A percentile compares a stretch with the other conserved stretches of the same genome.
Evolutionary conservation across 345 rosid species (phyloP).

Genomic region (Aethionema arabicum): DNA sequence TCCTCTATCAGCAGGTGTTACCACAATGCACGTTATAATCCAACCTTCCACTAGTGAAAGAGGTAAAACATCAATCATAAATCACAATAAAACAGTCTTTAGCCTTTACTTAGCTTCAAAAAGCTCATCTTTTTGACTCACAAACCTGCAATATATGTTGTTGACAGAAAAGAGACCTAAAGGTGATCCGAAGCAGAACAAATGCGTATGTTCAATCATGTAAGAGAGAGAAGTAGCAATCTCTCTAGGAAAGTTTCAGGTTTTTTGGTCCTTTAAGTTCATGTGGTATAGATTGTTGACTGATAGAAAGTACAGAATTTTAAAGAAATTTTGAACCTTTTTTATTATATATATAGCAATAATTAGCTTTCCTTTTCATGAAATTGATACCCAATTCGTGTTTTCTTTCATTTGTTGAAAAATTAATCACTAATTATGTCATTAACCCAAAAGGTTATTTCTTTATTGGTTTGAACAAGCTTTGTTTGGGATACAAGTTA

Average conservation of each 20-base stretch:
- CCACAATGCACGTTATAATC: conserved; percentile 96
- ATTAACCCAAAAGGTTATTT: no score
- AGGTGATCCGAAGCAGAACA: conserved; percentile 62
- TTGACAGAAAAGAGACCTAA: conserved; percentile 60
- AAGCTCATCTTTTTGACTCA: not conserved
- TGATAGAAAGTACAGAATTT: no score
- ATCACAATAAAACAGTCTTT: conserved; percentile 8
- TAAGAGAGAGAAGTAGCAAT: conserved; percentile 37
- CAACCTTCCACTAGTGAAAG: conserved; percentile 71
- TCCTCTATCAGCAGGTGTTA: conserved; percentile 78
- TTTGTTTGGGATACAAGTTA: no score
- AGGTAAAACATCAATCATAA: conserved; percentile 45
- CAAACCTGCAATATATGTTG: not conserved
- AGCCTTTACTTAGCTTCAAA: conserved; percentile 3
- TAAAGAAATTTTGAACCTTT: no score
- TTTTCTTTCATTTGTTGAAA: no score
- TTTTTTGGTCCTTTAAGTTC: conserved; percentile 18
- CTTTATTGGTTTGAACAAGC: no score
- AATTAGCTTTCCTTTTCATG: no score
- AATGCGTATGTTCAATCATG: conserved; percentile 82
- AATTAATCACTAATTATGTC: no score
- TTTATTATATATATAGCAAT: no score
- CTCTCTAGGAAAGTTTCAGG: not conserved
- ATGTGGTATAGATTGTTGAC: conserved; percentile 25
- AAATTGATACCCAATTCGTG: no score